These are phyloP conservation scores for Fusarium nisikadoi DNA, from an alignment of 2,329 filamentous ascomycete species.

Conservation along the genomic window DNA sequence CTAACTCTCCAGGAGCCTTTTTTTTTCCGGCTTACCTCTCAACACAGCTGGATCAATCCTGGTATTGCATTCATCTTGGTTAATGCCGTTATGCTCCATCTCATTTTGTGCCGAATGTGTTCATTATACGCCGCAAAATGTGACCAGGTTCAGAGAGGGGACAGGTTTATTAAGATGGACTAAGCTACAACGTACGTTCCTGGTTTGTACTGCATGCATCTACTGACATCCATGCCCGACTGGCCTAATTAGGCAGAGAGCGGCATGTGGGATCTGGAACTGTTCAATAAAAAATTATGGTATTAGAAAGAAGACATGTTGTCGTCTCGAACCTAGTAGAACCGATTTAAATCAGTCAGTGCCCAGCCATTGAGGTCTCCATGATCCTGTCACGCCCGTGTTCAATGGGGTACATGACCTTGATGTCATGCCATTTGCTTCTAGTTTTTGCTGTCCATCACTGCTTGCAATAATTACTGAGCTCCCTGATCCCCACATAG, in stretches of 20 bases:
- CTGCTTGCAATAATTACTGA: conserved; percentile 50
- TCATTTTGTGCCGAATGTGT: neutral
- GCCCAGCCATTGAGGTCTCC: conserved; percentile 63
- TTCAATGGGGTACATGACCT: conserved; percentile 55
- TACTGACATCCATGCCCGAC: neutral
- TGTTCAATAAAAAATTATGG: no score
- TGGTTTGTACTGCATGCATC: neutral
- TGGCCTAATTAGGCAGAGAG: neutral
- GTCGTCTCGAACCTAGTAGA: neutral
- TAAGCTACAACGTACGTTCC: neutral
- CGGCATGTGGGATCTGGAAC: neutral
- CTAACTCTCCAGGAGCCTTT: no score
- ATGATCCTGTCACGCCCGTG: conserved; percentile 63
- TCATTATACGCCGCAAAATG: neutral
- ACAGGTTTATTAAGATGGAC: neutral
- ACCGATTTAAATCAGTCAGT: conserved; percentile 47
- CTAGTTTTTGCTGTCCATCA: conserved; percentile 42
- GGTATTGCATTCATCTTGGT: neutral
- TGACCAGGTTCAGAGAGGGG: neutral
- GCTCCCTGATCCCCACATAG: conserved; percentile 53
- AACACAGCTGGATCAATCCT: neutral
- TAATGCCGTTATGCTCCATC: neutral
- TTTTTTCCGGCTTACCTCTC: no score
- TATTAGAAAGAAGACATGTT: no score
- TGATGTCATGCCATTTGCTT: conserved; percentile 42